Percentiles rank a stretch among this genome's conserved stretches.
Evolutionary conservation across 2,329 filamentous ascomycete genomes (phyloP).

Genomic region (Fusarium udum): DNA sequence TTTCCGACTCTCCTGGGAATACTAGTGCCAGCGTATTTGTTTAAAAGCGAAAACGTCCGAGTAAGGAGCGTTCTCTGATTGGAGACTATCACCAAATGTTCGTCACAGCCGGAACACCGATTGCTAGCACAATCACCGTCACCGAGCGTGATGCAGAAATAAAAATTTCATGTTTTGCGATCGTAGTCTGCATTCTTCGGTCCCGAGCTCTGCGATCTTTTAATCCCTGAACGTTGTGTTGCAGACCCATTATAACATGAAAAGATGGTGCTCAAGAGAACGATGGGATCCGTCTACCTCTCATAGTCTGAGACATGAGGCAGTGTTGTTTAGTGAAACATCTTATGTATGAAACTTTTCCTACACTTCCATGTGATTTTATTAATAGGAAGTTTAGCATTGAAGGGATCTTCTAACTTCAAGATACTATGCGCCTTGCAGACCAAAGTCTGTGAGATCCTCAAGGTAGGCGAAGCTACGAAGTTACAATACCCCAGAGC

Average conservation of each 20-base stretch:
- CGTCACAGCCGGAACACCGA: not conserved
- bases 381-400: not conserved
- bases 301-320: conserved; percentile 13
- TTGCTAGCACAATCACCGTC: not conserved
- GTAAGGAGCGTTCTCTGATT: not conserved
- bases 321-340: conserved; percentile 20
- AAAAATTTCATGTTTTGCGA: not conserved
- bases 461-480: not conserved
- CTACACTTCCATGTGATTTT: not conserved
- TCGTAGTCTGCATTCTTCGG: not conserved
- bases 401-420: not conserved
- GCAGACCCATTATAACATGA: not conserved
- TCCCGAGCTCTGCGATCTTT: not conserved
- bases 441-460: not conserved
- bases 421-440: not conserved
- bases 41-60: not conserved
- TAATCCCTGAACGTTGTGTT: not conserved
- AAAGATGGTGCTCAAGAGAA: conserved; percentile 2
- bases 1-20: not conserved
- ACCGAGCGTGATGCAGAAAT: not conserved
- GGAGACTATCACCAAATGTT: not conserved
- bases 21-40: not conserved
- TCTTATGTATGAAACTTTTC: not conserved
- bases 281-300: not conserved
- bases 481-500: not conserved